Conservation (phyloP, 2,329 filamentous ascomycete genomes). For the Cladosporium sp. region DNA sequence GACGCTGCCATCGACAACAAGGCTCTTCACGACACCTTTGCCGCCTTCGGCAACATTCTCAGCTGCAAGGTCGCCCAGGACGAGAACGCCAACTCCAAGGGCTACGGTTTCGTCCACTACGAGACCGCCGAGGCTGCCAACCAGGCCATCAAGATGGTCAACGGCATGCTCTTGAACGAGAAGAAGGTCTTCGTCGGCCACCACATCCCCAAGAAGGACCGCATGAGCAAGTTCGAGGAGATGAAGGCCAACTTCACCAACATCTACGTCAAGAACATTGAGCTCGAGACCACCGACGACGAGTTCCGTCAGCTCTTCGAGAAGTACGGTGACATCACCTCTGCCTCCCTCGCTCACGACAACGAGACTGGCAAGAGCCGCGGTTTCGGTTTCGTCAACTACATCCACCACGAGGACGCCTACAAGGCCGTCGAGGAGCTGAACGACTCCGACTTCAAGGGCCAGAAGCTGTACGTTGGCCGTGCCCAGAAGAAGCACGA, state of each 20-base stretch:
- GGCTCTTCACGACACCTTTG: constrained; percentile 98
- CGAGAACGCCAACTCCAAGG: constrained; percentile 94
- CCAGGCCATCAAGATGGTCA: constrained; percentile 98
- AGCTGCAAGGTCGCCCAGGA: constrained; percentile 99
- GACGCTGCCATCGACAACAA: constrained; percentile 99
- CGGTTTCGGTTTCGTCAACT: constrained; percentile 96
- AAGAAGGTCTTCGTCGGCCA: constrained; percentile 99
- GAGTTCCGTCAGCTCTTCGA: constrained; percentile 94
- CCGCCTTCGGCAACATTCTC: constrained; percentile 97
- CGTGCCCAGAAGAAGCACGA: constrained; percentile 99
- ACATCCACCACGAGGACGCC: constrained; percentile 85
- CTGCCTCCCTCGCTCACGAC: constrained; percentile 90
- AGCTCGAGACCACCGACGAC: constrained; percentile 80
- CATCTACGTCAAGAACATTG: constrained; percentile 99
- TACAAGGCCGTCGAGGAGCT: constrained; percentile 85
- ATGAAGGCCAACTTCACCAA: constrained; percentile 99
- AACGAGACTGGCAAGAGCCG: constrained; percentile 87
- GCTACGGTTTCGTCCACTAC: constrained; percentile 99
- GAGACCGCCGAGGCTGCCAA: constrained; percentile 97
- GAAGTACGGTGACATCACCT: constrained; percentile 91
- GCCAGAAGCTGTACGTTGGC: constrained; percentile 95
- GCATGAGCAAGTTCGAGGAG: constrained; percentile 99
- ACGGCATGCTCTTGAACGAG: constrained; percentile 99
- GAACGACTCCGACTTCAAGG: constrained; percentile 87
- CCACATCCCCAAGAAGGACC: constrained; percentile 99